These are phyloP conservation scores for Aspergillus nomiae DNA, from an alignment of 2,329 filamentous ascomycete species.

Conservation along the genomic window DNA sequence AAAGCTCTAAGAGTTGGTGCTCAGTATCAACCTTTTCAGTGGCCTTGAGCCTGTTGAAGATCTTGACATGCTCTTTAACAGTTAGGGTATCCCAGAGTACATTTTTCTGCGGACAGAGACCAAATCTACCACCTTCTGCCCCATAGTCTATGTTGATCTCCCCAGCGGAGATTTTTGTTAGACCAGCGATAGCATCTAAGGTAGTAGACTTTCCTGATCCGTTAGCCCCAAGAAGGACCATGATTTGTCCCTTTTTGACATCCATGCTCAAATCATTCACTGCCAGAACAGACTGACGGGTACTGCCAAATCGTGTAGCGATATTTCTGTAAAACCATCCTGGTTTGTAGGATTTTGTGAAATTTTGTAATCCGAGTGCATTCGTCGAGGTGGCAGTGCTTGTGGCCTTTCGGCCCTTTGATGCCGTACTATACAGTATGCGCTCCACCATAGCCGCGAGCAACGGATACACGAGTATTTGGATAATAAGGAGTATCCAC, in stretches of 20 bases:
- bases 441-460: constrained; percentile 75
- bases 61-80: constrained; percentile 78
- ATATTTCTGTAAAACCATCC: constrained; percentile 59
- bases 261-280: constrained; percentile 73
- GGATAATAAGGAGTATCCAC: constrained; percentile 75
- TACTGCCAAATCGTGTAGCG: constrained; percentile 50
- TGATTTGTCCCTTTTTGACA: constrained; percentile 76
- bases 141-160: constrained; percentile 77
- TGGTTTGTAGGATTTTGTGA: constrained; percentile 78
- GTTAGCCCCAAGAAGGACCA: constrained; percentile 85
- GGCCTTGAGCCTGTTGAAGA: constrained; percentile 83
- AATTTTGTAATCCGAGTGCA: constrained; percentile 70
- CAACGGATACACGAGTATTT: constrained; percentile 76
- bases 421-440: constrained; percentile 73
- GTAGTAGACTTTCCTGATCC: constrained; percentile 90
- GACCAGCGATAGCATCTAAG: constrained; percentile 81
- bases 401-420: constrained; percentile 55
- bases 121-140: constrained; percentile 75
- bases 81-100: constrained; percentile 90
- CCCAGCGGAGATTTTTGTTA: constrained; percentile 75
- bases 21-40: constrained; percentile 58
- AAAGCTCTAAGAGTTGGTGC: constrained; percentile 63
- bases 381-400: constrained; percentile 39
- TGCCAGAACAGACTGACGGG: constrained; percentile 71
- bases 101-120: constrained; percentile 90